Evolutionary conservation across 2,329 filamentous ascomycete genomes (phyloP), one percentile per base, ranked within the genome.

Genomic region (Trichoderma breve): DNA sequence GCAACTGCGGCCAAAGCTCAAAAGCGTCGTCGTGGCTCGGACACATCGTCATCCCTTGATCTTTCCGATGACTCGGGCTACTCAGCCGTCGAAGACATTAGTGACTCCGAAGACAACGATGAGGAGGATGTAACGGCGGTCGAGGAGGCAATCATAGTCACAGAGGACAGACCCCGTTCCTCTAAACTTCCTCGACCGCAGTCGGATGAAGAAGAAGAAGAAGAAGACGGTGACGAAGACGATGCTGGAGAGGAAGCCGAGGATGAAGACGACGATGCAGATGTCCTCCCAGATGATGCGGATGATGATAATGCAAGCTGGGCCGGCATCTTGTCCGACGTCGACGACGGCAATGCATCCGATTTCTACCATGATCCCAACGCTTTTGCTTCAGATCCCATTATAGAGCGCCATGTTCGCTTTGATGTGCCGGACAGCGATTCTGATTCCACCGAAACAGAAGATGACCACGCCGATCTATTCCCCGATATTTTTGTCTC

Each of bases 401-500:
- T 78, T 47, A 74, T 81, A 11, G 84, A 87, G 74, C 89, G 92
- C 72, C 91, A 91, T 75, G 93, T 96, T 57, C 92, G 92, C 76
- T 96, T 96, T 77, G 87, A 90, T 68, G 86, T 91, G 53, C 87
- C 90, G 72, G 86, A 87, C 72, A 91, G 91, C 71, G 91, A 93
- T 75, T 92, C 88, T 69, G 88, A 90, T 73, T 88, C 87, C 3
- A 90, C 89, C 68, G 90, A 90, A 65, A 88, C 86, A 4, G 88
- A 91, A 51, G 87, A 90, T 72, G 87, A 90, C 74, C 82, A 86
- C 60, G 87, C 88, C 73, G 88, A 89, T 74, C 88, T 94, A 74
- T 93, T 93, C 73, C 91, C 92, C 1, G 90, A 94, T 78, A 90
- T 95, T 72, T 95, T 95, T 80, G 85, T 95, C 71, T 89, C 92